A percentile compares a stretch with the other conserved stretches of the same genome.
These are phyloP conservation scores for Musa schizocarpa DNA, from an alignment of 176 grass and related monocot genomes.

Conservation along the genomic window DNA sequence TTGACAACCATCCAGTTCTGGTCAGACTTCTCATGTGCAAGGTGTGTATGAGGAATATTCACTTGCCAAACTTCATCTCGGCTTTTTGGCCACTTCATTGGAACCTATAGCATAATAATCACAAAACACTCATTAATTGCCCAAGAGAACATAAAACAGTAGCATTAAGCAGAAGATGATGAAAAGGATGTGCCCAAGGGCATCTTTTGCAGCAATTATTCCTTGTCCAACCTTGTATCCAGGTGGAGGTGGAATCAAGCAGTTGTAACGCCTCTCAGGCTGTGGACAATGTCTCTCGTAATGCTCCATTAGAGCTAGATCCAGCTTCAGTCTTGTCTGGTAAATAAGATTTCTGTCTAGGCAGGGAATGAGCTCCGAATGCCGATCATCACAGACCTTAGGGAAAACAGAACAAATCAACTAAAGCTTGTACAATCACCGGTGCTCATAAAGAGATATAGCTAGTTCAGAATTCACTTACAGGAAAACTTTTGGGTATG, in stretches of 20 bases:
- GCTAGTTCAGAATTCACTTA: conserved; percentile 23
- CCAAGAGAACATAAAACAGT: not conserved
- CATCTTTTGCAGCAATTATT: not conserved
- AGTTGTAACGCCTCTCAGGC: conserved; percentile 85
- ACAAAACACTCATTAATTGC: not conserved
- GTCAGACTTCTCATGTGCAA: conserved; percentile 94
- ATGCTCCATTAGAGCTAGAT: conserved; percentile 97
- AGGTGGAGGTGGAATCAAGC: conserved; percentile 77
- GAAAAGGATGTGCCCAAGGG: not conserved
- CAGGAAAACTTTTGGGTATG: conserved; percentile 72
- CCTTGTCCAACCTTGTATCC: conserved; percentile 64
- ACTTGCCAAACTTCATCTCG: conserved; percentile 93
- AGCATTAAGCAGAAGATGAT: not conserved
- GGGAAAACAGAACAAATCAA: not conserved
- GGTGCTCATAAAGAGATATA: not conserved
- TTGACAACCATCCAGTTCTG: conserved; percentile 99
- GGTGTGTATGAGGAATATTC: conserved; percentile 95
- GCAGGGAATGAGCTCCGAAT: conserved; percentile 97
- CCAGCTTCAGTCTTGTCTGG: conserved; percentile 91
- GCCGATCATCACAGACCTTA: conserved; percentile 79
- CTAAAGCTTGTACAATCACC: not conserved
- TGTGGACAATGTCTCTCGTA: conserved; percentile 96
- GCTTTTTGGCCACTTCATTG: conserved; percentile 98
- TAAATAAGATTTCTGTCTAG: conserved; percentile 99
- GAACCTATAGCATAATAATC: conserved; percentile 39